Percentiles rank a stretch among this genome's conserved stretches.
Evolutionary conservation across 306 rosid species (phyloP).

Genomic region (Cucurbita argyrosperma): DNA sequence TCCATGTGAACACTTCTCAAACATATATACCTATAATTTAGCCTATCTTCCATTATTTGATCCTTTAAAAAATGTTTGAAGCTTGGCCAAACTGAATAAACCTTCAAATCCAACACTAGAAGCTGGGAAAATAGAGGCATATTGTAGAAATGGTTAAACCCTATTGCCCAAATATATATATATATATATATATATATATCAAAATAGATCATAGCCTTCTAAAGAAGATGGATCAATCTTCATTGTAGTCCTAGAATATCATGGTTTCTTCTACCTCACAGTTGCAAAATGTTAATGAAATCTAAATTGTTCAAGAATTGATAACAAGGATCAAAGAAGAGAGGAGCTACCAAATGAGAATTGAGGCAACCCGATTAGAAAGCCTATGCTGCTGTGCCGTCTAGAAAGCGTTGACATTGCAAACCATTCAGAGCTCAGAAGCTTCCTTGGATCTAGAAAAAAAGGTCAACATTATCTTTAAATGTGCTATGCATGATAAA

Average conservation of each 20-base stretch:
- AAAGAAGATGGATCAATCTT: neutral
- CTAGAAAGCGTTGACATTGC: neutral
- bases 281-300: neutral
- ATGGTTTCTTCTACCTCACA: neutral
- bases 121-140: too few relatives aligned
- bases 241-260: neutral
- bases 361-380: neutral
- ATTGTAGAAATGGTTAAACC: too few relatives aligned
- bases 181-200: too few relatives aligned
- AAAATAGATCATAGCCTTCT: too few relatives aligned
- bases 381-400: neutral
- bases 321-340: neutral
- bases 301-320: neutral
- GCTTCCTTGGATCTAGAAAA: neutral
- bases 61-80: too few relatives aligned
- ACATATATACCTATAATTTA: too few relatives aligned
- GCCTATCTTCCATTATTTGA: too few relatives aligned
- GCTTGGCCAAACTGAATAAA: too few relatives aligned
- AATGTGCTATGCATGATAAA: neutral
- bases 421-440: neutral
- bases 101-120: too few relatives aligned
- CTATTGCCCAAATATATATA: too few relatives aligned
- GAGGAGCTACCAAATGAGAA: neutral
- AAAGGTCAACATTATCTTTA: neutral
- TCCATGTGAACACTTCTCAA: too few relatives aligned